phyloP scores from a whole-genome alignment of 768 basidiomycete genomes.

The Pulveroboletus sp. region DNA sequence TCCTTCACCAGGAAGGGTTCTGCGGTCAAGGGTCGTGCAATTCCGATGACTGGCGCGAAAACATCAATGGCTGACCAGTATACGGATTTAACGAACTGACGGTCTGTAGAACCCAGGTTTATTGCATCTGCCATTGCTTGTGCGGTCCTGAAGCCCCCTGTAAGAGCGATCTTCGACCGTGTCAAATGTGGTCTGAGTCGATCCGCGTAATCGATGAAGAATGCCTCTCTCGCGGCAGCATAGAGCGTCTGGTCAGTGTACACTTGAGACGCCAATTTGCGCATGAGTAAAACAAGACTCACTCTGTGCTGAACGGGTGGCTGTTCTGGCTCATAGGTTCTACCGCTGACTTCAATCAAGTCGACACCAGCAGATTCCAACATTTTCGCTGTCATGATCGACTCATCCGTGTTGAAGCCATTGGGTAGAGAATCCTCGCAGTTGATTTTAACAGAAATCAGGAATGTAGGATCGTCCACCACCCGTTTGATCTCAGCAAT shows the following conservation, averaged over 20 bases:
- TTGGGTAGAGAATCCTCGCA: constrained; percentile 24
- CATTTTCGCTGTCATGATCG: constrained; percentile 24
- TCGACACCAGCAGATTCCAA: constrained; percentile 36
- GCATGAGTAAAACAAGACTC: not conserved
- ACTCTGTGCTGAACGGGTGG: constrained; percentile 9
- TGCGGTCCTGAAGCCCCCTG: constrained; percentile 30
- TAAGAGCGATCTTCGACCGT: constrained; percentile 26
- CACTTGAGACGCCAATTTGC: not conserved
- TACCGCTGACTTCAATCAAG: constrained; percentile 41
- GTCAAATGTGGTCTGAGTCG: constrained; percentile 22
- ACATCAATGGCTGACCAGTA: not conserved
- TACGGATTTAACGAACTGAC: constrained; percentile 13
- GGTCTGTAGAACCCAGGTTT: constrained; percentile 20
- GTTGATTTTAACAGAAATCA: constrained; percentile 35
- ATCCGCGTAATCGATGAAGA: constrained; percentile 32
- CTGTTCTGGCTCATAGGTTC: constrained; percentile 31
- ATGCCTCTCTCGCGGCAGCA: constrained; percentile 22
- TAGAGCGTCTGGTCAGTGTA: constrained; percentile 8
- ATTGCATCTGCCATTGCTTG: constrained; percentile 30
- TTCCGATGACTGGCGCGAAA: constrained; percentile 23
- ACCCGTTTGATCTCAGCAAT: constrained; percentile 40
- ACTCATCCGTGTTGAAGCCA: constrained; percentile 34
- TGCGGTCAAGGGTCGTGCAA: constrained; percentile 29
- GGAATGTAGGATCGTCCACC: constrained; percentile 30
- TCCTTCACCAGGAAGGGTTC: constrained; percentile 30